phyloP scores from a whole-genome alignment of 108 stramenopile genomes.

The Pseudonitzschia pungens region DNA sequence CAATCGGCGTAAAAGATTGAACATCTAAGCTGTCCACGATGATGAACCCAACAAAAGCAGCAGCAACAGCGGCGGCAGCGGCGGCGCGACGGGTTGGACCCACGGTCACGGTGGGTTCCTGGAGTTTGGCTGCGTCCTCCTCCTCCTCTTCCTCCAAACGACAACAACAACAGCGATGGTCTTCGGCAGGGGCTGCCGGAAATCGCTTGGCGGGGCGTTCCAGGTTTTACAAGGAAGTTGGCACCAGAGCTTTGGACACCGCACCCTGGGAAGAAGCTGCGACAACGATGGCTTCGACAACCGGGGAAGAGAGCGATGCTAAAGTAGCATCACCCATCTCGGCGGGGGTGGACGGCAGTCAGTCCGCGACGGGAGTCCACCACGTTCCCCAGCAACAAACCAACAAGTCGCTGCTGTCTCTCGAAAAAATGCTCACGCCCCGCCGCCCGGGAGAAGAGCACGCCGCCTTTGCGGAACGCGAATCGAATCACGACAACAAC shows the following conservation, averaged over 20 bases:
- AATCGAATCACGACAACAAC: neutral
- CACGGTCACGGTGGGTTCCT: neutral
- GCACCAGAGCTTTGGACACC: constrained; percentile 29
- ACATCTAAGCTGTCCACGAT: no score
- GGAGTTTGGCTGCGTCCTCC: neutral
- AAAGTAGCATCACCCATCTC: no score
- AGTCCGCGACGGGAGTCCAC: constrained; percentile 71
- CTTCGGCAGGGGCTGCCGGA: neutral
- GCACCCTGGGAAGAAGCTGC: constrained; percentile 46
- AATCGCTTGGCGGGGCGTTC: constrained; percentile 35
- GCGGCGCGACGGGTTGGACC: neutral
- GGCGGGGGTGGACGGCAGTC: constrained; percentile 84
- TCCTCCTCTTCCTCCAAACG: neutral
- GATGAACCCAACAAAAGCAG: no score
- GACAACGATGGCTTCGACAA: no score
- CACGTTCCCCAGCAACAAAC: neutral
- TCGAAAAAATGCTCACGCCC: constrained; percentile 29
- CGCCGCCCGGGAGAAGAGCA: constrained; percentile 24
- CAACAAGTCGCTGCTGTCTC: neutral
- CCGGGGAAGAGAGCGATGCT: no score
- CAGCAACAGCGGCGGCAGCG: neutral
- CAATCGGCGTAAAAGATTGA: no score
- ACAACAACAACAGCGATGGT: neutral
- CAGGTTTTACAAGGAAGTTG: constrained; percentile 82
- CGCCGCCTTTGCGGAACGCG: neutral